Conservation (phyloP, 306 rosid genomes). For the Fragaria nilgerrensis region DNA sequence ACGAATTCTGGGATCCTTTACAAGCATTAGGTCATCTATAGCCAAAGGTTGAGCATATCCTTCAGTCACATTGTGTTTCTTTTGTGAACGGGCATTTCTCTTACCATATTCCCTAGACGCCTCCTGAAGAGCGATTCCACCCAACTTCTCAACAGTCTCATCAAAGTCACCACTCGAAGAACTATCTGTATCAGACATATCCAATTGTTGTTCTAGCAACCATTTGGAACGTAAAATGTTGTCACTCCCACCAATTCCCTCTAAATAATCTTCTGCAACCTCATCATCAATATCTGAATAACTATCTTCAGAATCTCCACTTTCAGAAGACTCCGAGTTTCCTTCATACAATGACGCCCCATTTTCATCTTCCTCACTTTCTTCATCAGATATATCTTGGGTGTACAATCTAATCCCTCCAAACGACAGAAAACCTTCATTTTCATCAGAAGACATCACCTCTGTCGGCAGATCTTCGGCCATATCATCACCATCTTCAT, state of each 20-base stretch:
- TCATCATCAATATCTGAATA: slow-evolving; percentile 83
- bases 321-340: slow-evolving; percentile 40
- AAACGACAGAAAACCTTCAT: slow-evolving; percentile 81
- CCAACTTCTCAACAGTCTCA: slow-evolving; percentile 65
- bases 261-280: slow-evolving; percentile 80
- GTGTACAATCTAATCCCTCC: slow-evolving; percentile 85
- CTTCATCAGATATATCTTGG: slow-evolving; percentile 64
- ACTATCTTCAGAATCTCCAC: slow-evolving; percentile 57
- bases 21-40: slow-evolving; percentile 49
- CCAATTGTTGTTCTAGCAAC: slow-evolving; percentile 58
- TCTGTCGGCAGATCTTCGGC: slow-evolving; percentile 38
- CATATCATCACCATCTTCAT: slow-evolving; percentile 38
- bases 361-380: slow-evolving; percentile 46
- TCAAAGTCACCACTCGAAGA: slow-evolving; percentile 55
- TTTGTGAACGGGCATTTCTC: slow-evolving; percentile 47
- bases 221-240: slow-evolving; percentile 66
- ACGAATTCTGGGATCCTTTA: slow-evolving; percentile 56
- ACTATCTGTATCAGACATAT: slow-evolving; percentile 48
- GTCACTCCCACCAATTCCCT: slow-evolving; percentile 85
- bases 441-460: slow-evolving; percentile 36
- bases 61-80: slow-evolving; percentile 34
- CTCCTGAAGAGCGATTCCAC: slow-evolving; percentile 78
- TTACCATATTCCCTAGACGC: slow-evolving; percentile 70
- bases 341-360: slow-evolving; percentile 48
- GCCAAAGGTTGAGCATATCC: slow-evolving; percentile 36